phyloP scores from a whole-genome alignment of 331 rosid genomes.

The Dryas integrifolia region DNA sequence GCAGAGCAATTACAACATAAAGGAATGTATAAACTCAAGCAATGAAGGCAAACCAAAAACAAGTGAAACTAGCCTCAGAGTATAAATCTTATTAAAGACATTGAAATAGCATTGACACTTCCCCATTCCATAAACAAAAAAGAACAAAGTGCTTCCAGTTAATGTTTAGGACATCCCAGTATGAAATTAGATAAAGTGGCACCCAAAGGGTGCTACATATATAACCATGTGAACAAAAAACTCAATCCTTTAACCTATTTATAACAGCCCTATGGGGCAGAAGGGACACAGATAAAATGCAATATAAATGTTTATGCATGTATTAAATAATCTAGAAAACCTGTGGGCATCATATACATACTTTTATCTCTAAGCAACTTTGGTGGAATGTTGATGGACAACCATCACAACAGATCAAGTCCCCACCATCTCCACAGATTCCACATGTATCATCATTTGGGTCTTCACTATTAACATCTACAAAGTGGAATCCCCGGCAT shows the following conservation, averaged over 20 bases:
- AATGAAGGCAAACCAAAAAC: neutral
- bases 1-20: neutral
- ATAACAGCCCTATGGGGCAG: neutral
- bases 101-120: too few relatives aligned
- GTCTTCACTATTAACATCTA: constrained; percentile 78
- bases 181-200: neutral
- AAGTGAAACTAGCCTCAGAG: neutral
- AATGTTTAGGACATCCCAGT: neutral
- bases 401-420: constrained; percentile 88
- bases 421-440: constrained; percentile 96
- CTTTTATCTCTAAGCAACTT: constrained; percentile 78
- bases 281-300: neutral
- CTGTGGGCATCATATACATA: constrained; percentile 30
- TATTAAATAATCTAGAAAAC: constrained; percentile 9
- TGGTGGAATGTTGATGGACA: constrained; percentile 98
- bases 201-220: neutral
- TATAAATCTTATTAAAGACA: too few relatives aligned
- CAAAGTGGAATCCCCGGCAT: constrained; percentile 48
- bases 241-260: constrained; percentile 7
- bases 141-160: neutral
- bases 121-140: neutral
- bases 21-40: constrained; percentile 10
- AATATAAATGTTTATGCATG: constrained; percentile 10
- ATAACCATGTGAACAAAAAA: neutral
- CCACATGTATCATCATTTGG: constrained; percentile 97